These are phyloP conservation scores for Skeletonema marinoi DNA, from an alignment of 108 stramenopile genomes.

Conservation along the genomic window DNA sequence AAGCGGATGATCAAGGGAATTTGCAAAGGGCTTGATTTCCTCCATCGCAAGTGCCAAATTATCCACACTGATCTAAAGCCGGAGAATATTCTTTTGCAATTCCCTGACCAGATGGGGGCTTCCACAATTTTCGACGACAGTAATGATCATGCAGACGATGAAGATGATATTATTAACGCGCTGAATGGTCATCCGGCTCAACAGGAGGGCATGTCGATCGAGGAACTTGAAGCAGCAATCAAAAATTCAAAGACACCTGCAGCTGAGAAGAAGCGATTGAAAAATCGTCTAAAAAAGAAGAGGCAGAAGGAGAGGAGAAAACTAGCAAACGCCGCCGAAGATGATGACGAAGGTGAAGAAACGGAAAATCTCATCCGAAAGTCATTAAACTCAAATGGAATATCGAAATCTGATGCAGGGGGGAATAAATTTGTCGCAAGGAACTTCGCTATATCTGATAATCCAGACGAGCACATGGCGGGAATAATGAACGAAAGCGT, in stretches of 20 bases:
- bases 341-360: slow-evolving; percentile 48
- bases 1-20: slow-evolving; percentile 90
- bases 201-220: slow-evolving; percentile 53
- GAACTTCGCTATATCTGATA: slow-evolving; percentile 65
- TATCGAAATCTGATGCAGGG: slow-evolving; percentile 42
- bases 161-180: slow-evolving; percentile 73
- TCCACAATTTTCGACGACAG: slow-evolving; percentile 50
- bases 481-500: slow-evolving; percentile 64
- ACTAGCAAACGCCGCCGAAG: slow-evolving; percentile 46
- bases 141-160: slow-evolving; percentile 59
- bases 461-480: slow-evolving; percentile 54
- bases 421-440: slow-evolving; percentile 69
- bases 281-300: slow-evolving; percentile 78
- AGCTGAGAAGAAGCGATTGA: slow-evolving; percentile 68
- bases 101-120: slow-evolving; percentile 50
- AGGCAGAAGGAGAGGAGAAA: slow-evolving; percentile 73
- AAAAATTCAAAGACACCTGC: slow-evolving; percentile 55
- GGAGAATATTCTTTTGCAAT: slow-evolving; percentile 91
- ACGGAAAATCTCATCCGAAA: slow-evolving; percentile 41
- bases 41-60: slow-evolving; percentile 93
- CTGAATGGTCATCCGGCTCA: slow-evolving; percentile 3
- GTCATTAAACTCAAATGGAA: slow-evolving; percentile 24
- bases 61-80: slow-evolving; percentile 99
- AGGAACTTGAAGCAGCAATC: slow-evolving; percentile 61
- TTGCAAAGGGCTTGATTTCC: slow-evolving; percentile 92